Evolutionary conservation across 2,329 filamentous ascomycete species (phyloP), one percentile per base, ranked within the genome.

Genomic region (Exophiala sideris): DNA sequence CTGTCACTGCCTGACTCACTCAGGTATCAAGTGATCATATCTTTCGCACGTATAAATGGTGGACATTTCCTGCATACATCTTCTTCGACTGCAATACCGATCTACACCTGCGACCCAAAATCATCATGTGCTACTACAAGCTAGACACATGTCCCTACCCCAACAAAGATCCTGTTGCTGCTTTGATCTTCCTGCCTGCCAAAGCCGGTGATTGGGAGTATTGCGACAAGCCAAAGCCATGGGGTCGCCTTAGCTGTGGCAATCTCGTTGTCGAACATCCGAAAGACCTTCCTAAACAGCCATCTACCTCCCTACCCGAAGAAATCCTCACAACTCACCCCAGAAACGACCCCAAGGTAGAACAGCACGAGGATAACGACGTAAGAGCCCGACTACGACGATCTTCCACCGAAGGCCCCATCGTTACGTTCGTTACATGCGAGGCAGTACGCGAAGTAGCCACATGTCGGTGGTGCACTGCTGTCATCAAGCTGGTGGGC

Each of bases 241-340:
- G 57, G 57, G 57, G 57, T 39, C 53, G 50, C 9, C 54, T 59
- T 3, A 57, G 53, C 41, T 59, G 57, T 32, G 57, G 57, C 34
- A 52, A 47, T 11, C 54, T 59, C 36, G 34, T 51, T 21, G 45
- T 59, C 51, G 39, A 52, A 39, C 57, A 59, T 42, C 36, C 50
- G 9, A 41, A 35, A 46, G 21, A 45, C 24, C 40, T 40, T 14
- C 7, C 21, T 32, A 38, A 34, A 39, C 29, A 18, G 9, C 39
- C 20, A 45, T 29, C 40, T 9, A n/a, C n/a, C n/a, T 32, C 38
- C 10, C 32, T 41, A 16, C 33, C 32, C 32, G 11, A 32, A 21
- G 24, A 47, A n/a, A 21, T 46, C 41, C 48, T 52, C 16, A 36
- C 39, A 39, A 46, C 39, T 24, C 48, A 21, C 21, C 49, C 48